A percentile compares a stretch with the other conserved stretches of the same genome.
Conservation (phyloP, 2,329 filamentous ascomycete genomes). For the Aotearoamyces nothofagi region DNA sequence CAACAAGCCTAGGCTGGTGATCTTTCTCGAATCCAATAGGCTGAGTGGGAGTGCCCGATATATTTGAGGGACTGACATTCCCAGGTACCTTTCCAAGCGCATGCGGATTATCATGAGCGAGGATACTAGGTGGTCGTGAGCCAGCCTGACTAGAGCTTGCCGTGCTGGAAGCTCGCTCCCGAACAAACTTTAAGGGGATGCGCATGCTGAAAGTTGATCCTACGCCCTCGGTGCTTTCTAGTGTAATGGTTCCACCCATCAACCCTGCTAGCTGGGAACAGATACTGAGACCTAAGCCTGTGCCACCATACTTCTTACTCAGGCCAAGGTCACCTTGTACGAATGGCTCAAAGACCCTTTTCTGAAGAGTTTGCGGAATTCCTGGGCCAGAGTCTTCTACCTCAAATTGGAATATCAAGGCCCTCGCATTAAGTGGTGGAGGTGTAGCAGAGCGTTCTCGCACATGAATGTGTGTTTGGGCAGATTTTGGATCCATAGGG, state of each 20-base stretch:
- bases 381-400: conserved; percentile 81
- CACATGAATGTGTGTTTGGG: conserved; percentile 20
- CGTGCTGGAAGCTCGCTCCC: conserved; percentile 35
- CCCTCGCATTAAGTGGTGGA: conserved; percentile 44
- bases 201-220: conserved; percentile 73
- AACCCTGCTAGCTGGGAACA: conserved; percentile 72
- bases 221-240: conserved; percentile 56
- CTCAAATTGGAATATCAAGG: conserved; percentile 72
- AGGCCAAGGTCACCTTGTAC: conserved; percentile 83
- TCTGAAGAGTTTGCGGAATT: conserved; percentile 62
- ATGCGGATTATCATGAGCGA: conserved; percentile 10
- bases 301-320: conserved; percentile 82
- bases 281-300: conserved; percentile 76
- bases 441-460: conserved; percentile 42
- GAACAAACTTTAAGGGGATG: conserved; percentile 66
- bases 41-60: not conserved
- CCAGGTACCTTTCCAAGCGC: not conserved
- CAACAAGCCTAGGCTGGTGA: conserved; percentile 63
- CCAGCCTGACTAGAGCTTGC: conserved; percentile 11
- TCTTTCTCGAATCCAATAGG: conserved; percentile 35
- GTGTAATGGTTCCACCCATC: conserved; percentile 64
- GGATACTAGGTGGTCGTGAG: conserved; percentile 18
- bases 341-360: conserved; percentile 85
- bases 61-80: not conserved
- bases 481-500: conserved; percentile 30